Evolutionary conservation across 1,284 basidiomycete genomes (phyloP).

Genomic region (Laetiporus sulphureus): DNA sequence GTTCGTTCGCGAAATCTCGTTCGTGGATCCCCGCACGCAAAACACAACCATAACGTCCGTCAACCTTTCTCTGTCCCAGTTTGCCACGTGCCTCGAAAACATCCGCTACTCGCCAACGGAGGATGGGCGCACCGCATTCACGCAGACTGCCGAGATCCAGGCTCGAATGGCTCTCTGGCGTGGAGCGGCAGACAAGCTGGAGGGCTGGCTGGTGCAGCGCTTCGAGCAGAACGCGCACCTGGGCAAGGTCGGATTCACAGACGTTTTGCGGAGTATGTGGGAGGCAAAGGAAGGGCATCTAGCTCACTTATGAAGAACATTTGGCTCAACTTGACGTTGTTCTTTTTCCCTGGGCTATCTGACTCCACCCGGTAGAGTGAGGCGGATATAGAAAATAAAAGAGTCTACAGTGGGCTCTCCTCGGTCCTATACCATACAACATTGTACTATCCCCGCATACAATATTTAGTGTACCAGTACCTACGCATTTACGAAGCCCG

Average conservation of each 20-base stretch:
- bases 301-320: constrained; percentile 20
- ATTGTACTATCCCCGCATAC: constrained; percentile 20
- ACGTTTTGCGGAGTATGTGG: constrained; percentile 73
- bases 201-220: constrained; percentile 76
- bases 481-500: not conserved
- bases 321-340: constrained; percentile 1
- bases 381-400: constrained; percentile 14
- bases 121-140: constrained; percentile 55
- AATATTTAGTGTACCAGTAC: constrained; percentile 1
- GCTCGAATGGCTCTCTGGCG: constrained; percentile 74
- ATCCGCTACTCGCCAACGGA: constrained; percentile 80
- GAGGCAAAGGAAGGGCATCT: constrained; percentile 43
- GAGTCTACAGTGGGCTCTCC: constrained; percentile 18
- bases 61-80: constrained; percentile 87
- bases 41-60: constrained; percentile 81
- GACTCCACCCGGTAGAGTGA: constrained; percentile 12
- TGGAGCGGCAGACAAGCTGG: constrained; percentile 72
- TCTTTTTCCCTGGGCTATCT: constrained; percentile 6
- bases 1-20: constrained; percentile 90
- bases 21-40: constrained; percentile 77
- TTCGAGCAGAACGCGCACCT: constrained; percentile 85
- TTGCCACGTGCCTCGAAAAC: constrained; percentile 83
- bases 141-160: constrained; percentile 82
- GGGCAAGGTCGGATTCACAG: constrained; percentile 83
- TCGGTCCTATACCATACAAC: constrained; percentile 20